Conservation (phyloP, 176 grass and related monocot genomes). For the Zea mays region Zm-B73-REFERENCE-NAM-5.0 NC_050096.1:88831501-88832000, state of each 20-base stretch:
- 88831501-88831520: constrained; percentile 79
- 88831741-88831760: too few species aligned
- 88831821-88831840: background rate
- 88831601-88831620: constrained; percentile 91
- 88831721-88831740: constrained; percentile 43
- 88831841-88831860: background rate
- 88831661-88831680: constrained; percentile 50
- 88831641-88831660: constrained; percentile 96
- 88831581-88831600: constrained; percentile 99
- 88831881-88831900: background rate
- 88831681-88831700: constrained; percentile 67
- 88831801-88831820: background rate
- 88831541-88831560: constrained; percentile 65
- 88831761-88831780: background rate
- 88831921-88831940: background rate
- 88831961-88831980: background rate
- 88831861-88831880: constrained; percentile 24
- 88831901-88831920: background rate
- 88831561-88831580: constrained; percentile 82
- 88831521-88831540: constrained; percentile 75
- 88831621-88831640: constrained; percentile 99
- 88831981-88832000: background rate
- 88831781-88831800: background rate
- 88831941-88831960: background rate
- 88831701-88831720: constrained; percentile 82